phyloP scores from a whole-genome alignment of 2,329 filamentous ascomycete genomes.

The Aspergillus japonicus region DNA sequence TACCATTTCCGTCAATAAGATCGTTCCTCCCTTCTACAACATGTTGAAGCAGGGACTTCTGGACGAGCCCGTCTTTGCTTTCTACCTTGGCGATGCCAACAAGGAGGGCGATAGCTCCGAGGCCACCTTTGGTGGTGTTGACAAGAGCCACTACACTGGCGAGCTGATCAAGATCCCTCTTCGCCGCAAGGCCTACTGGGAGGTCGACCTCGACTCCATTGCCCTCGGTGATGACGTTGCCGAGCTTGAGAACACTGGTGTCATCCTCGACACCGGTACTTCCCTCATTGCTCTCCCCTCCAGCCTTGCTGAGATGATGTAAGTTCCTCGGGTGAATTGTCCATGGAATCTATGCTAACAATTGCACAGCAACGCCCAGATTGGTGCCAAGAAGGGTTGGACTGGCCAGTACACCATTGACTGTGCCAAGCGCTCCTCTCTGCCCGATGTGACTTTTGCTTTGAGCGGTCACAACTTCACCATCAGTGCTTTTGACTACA shows the following conservation, averaged over 20 bases:
- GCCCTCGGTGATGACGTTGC: slow-evolving; percentile 81
- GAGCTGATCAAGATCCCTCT: slow-evolving; percentile 91
- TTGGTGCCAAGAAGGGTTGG: slow-evolving; percentile 96
- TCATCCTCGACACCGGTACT: slow-evolving; percentile 96
- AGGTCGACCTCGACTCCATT: slow-evolving; percentile 93
- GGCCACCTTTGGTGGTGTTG: slow-evolving; percentile 84
- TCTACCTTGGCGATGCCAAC: slow-evolving; percentile 82
- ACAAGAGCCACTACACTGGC: slow-evolving; percentile 77
- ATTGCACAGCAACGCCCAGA: slow-evolving; percentile 72
- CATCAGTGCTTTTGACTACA: slow-evolving; percentile 87
- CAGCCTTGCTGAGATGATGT: slow-evolving; percentile 86
- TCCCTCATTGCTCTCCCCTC: slow-evolving; percentile 93
- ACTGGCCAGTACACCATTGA: slow-evolving; percentile 96
- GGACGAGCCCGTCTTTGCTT: slow-evolving; percentile 91
- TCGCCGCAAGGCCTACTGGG: slow-evolving; percentile 99
- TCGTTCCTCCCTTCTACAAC: slow-evolving; percentile 94
- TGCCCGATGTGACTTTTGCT: slow-evolving; percentile 90
- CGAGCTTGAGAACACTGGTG: slow-evolving; percentile 89
- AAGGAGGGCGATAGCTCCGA: slow-evolving; percentile 74
- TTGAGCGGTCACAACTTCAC: slow-evolving; percentile 90
- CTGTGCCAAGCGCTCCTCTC: slow-evolving; percentile 74
- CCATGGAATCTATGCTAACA: slow-evolving; percentile 12
- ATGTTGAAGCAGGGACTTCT: slow-evolving; percentile 87
- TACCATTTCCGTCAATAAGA: slow-evolving; percentile 93
- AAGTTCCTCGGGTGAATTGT: slow-evolving; percentile 31